phyloP scores from a whole-genome alignment of 2,329 filamentous ascomycete genomes.

The Penicillium oxalicum region DNA sequence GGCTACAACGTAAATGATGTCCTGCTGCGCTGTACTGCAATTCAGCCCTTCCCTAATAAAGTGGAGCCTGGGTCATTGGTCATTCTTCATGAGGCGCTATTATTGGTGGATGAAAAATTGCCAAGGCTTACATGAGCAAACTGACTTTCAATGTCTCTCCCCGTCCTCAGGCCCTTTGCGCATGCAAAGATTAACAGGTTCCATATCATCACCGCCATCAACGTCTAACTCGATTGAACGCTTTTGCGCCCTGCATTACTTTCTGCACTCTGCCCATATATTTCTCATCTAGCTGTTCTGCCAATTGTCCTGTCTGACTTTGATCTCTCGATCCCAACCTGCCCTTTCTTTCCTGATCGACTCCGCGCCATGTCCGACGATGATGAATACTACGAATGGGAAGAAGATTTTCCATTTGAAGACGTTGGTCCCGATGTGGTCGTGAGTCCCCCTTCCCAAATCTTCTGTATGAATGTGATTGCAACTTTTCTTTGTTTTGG shows the following conservation, averaged over 20 bases:
- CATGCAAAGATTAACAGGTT: constrained; percentile 15
- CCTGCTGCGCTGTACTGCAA: not conserved
- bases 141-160: too few relatives aligned
- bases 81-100: too few relatives aligned
- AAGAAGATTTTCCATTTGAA: constrained; percentile 32
- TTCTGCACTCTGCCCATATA: not conserved
- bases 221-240: constrained; percentile 1
- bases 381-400: constrained; percentile 33
- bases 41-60: constrained; percentile 2
- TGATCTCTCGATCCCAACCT: not conserved
- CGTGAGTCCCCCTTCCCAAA: constrained; percentile 18
- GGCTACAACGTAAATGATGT: too few relatives aligned
- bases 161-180: constrained; percentile 1
- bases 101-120: constrained; percentile 9
- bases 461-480: too few relatives aligned
- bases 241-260: constrained; percentile 4
- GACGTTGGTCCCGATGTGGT: constrained; percentile 32
- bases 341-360: not conserved
- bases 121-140: constrained; percentile 23
- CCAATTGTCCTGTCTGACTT: not conserved
- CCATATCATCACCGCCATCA: constrained; percentile 9
- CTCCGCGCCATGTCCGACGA: constrained; percentile 33
- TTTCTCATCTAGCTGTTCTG: not conserved
- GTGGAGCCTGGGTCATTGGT: constrained; percentile 6
- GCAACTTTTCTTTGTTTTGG: not conserved